Percentiles rank a stretch among this genome's conserved stretches.
Evolutionary conservation across 2,329 filamentous ascomycete species (phyloP).

Genomic region (Rhynchosporium graminicola): DNA sequence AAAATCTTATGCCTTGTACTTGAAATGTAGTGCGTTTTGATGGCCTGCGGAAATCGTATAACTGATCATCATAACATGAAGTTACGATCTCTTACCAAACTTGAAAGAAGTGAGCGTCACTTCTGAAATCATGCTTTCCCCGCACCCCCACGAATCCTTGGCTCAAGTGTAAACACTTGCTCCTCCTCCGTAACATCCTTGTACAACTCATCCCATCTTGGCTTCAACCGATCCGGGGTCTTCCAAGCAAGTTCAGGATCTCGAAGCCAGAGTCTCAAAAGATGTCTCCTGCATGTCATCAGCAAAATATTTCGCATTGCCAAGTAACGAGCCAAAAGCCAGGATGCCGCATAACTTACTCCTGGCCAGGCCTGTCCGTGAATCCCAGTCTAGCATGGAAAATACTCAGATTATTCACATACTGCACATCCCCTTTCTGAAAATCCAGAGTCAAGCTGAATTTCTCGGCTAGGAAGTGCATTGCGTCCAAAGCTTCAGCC

Average conservation of each 20-base stretch:
- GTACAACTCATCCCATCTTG: constrained; percentile 55
- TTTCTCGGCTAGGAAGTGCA: constrained; percentile 47
- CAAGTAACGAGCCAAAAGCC: background rate
- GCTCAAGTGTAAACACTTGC: constrained; percentile 58
- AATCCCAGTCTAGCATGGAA: constrained; percentile 50
- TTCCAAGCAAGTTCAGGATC: constrained; percentile 47
- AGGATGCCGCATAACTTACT: constrained; percentile 32
- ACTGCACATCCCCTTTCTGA: constrained; percentile 47
- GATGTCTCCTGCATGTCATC: constrained; percentile 40
- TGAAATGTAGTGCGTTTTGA: too few species aligned
- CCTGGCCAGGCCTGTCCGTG: constrained; percentile 40
- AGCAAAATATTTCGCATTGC: background rate
- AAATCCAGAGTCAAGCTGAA: constrained; percentile 43
- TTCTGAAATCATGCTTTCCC: constrained; percentile 12
- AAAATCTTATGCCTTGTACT: too few species aligned
- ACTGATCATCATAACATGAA: background rate
- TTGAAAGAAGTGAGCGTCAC: background rate
- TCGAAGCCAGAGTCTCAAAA: constrained; percentile 49
- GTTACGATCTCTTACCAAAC: background rate
- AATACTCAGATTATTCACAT: constrained; percentile 50
- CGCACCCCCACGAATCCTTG: constrained; percentile 42
- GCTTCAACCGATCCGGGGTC: constrained; percentile 42
- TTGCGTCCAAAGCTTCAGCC: constrained; percentile 47
- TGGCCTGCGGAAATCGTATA: too few species aligned
- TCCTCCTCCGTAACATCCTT: constrained; percentile 52